Percentiles rank a stretch among this genome's conserved stretches.
Conservation (phyloP, 2,329 filamentous ascomycete genomes). For the Paracorniculantispora psalliotae region DNA sequence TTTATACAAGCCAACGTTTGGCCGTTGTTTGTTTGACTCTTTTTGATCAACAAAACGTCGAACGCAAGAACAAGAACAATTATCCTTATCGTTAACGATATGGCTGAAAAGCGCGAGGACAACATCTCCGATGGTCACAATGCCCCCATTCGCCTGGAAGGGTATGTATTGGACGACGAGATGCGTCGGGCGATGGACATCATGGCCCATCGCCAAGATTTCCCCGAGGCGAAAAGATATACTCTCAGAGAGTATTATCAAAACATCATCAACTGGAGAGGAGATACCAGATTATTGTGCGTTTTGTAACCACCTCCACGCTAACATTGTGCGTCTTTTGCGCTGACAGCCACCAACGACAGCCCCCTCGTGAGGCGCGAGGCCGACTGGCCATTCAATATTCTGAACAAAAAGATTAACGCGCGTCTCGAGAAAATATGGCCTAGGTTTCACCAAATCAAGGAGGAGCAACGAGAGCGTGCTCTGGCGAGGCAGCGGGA, state of each 20-base stretch:
- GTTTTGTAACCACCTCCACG: not conserved
- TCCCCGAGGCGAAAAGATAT: not conserved
- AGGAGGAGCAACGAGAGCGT: not conserved
- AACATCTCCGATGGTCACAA: no score
- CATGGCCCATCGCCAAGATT: not conserved
- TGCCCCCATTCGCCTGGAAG: no score
- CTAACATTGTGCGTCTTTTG: not conserved
- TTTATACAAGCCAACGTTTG: no score
- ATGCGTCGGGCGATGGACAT: not conserved
- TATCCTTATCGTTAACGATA: no score
- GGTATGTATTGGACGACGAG: no score
- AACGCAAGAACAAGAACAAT: no score
- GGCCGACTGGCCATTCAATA: not conserved
- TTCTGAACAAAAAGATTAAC: not conserved
- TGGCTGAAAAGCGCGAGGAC: no score
- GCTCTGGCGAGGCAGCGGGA: not conserved
- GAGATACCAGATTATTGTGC: not conserved
- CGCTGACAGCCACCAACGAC: not conserved
- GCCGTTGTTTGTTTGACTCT: no score
- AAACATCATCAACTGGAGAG: not conserved
- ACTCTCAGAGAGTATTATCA: not conserved
- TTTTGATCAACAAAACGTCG: no score
- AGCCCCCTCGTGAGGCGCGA: not conserved
- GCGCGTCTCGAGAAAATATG: not conserved
- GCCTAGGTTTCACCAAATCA: not conserved